These are phyloP conservation scores for Scleroderma citrinum DNA, from an alignment of 768 basidiomycete species.

Conservation along the genomic window DNA sequence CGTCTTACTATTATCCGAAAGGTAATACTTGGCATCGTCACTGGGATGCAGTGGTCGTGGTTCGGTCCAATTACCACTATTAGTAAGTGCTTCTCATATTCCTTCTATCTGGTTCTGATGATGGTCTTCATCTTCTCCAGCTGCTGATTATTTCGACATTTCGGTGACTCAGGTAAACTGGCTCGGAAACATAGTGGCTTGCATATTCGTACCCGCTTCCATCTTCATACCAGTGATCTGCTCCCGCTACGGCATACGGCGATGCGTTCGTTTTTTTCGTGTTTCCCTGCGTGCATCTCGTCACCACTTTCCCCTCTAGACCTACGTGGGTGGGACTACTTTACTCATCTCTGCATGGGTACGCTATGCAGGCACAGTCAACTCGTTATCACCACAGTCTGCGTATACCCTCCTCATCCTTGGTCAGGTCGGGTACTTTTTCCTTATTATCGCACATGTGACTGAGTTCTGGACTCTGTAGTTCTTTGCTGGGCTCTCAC, in stretches of 20 bases:
- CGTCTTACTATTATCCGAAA: constrained; percentile 16
- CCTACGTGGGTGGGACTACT: constrained; percentile 45
- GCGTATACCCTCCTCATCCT: constrained; percentile 59
- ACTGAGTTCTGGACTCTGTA: constrained; percentile 15
- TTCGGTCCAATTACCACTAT: constrained; percentile 77
- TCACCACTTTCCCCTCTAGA: constrained; percentile 34
- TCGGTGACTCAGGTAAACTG: constrained; percentile 65
- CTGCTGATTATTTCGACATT: constrained; percentile 53
- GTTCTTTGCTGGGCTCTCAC: constrained; percentile 55
- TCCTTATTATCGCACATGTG: neutral
- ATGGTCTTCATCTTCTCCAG: constrained; percentile 28
- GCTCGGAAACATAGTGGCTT: constrained; percentile 63
- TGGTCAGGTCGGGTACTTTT: constrained; percentile 46
- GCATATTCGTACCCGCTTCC: constrained; percentile 54
- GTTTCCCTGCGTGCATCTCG: neutral
- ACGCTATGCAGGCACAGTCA: constrained; percentile 61
- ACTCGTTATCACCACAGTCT: constrained; percentile 38
- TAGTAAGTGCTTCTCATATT: constrained; percentile 33
- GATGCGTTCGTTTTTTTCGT: constrained; percentile 40
- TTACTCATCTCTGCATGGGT: constrained; percentile 64
- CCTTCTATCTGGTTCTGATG: neutral
- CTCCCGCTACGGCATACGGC: constrained; percentile 49
- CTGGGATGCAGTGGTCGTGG: constrained; percentile 72
- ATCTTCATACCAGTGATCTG: constrained; percentile 48
- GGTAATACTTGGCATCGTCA: constrained; percentile 57